Evolutionary conservation across 345 rosid species (phyloP).

Genomic region (Euphorbia peplus): DNA sequence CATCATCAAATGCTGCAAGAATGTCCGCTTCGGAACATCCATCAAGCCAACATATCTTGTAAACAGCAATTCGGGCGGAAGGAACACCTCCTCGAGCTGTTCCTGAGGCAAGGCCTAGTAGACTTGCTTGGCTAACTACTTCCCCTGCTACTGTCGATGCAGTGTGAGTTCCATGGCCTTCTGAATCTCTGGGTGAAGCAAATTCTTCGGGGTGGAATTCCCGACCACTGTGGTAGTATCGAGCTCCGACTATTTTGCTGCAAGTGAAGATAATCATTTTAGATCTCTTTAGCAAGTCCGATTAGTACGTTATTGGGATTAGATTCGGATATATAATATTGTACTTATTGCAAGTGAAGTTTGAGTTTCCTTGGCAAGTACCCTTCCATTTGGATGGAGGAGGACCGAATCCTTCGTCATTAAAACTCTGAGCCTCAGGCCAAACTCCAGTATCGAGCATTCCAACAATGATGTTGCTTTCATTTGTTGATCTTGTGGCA

Average conservation of each 20-base stretch:
- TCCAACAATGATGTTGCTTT: slow-evolving; percentile 41
- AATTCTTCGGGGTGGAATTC: not conserved
- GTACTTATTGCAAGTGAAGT: slow-evolving; percentile 62
- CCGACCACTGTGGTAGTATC: not conserved
- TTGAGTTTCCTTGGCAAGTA: slow-evolving; percentile 32
- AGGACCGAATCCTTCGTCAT: slow-evolving; percentile 39
- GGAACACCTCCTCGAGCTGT: slow-evolving; percentile 22
- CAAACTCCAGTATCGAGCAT: slow-evolving; percentile 54
- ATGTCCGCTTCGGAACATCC: slow-evolving; percentile 18
- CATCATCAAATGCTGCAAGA: slow-evolving; percentile 24
- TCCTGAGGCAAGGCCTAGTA: slow-evolving; percentile 13
- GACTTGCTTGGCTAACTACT: slow-evolving; percentile 1
- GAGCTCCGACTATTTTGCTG: slow-evolving; percentile 19
- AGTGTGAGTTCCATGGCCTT: slow-evolving; percentile 19
- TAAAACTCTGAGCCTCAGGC: slow-evolving; percentile 45
- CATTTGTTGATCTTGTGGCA: slow-evolving; percentile 27
- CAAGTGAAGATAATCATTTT: too few species aligned
- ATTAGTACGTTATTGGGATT: too few species aligned
- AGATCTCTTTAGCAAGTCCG: too few species aligned
- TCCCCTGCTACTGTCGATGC: slow-evolving; percentile 19
- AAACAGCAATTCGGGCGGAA: slow-evolving; percentile 17
- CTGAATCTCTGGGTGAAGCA: slow-evolving; percentile 15
- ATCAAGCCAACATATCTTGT: slow-evolving; percentile 21
- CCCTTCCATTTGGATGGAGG: slow-evolving; percentile 53
- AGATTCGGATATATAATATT: too few species aligned